Evolutionary conservation across 225 moss, liverwort and hornwort genomes (phyloP).

Genomic region (Thuidium tamariscinum): DNA sequence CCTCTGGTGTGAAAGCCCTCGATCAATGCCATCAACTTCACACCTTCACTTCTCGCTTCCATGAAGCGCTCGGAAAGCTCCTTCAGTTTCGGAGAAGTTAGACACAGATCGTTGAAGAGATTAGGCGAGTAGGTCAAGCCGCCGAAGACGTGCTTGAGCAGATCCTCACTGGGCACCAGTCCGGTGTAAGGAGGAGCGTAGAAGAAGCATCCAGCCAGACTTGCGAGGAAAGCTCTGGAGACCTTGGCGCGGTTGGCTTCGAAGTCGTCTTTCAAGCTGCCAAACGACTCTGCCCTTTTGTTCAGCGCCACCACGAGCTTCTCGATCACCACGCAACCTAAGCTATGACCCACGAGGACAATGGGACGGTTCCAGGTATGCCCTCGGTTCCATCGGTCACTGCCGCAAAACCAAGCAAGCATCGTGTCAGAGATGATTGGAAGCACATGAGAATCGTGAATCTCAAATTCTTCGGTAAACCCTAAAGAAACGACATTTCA

Average conservation of each 20-base stretch:
- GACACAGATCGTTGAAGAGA: not conserved
- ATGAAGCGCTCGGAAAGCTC: not conserved
- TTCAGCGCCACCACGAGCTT: constrained; percentile 20
- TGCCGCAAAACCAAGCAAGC: not conserved
- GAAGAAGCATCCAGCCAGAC: constrained; percentile 22
- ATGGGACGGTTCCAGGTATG: constrained; percentile 18
- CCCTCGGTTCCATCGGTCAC: constrained; percentile 11
- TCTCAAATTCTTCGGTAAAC: not conserved
- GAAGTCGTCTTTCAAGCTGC: not conserved
- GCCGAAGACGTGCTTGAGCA: constrained; percentile 19
- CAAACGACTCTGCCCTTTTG: not conserved
- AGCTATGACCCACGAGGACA: constrained; percentile 30
- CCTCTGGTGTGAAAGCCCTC: constrained; percentile 13
- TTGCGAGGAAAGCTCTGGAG: constrained; percentile 1
- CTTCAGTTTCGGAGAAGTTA: not conserved
- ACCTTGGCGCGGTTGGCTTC: not conserved
- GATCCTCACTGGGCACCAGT: not conserved
- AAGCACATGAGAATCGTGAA: not conserved
- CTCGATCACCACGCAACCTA: constrained; percentile 30
- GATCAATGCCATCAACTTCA: constrained; percentile 10
- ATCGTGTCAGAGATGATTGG: not conserved
- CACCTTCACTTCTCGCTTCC: not conserved
- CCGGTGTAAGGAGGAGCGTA: constrained; percentile 14
- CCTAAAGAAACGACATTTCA: not conserved
- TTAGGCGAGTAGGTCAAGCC: not conserved